Evolutionary conservation across 768 basidiomycete genomes (phyloP).

Genomic region (Termitomyces bulborhizus): DNA sequence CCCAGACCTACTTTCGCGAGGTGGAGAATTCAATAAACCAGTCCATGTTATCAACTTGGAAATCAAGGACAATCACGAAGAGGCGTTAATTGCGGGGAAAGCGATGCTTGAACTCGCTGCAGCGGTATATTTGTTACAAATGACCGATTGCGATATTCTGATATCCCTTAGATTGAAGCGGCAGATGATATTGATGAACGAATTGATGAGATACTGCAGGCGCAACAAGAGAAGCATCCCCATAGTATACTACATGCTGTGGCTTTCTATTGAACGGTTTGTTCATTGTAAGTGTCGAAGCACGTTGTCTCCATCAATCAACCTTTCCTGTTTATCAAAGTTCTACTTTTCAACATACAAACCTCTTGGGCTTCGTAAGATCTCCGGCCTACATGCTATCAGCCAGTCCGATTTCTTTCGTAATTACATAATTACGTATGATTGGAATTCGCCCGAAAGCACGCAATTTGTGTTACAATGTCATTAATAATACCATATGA

Average conservation of each 20-base stretch:
- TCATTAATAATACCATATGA: constrained; percentile 1
- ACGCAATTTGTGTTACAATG: constrained; percentile 37
- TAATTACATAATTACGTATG: no score
- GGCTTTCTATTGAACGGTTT: constrained; percentile 66
- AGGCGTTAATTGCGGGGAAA: constrained; percentile 92
- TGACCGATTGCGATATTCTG: constrained; percentile 5
- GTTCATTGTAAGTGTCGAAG: neutral
- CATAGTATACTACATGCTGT: constrained; percentile 90
- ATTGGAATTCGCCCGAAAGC: constrained; percentile 15
- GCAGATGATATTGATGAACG: constrained; percentile 86
- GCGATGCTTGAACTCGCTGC: constrained; percentile 89
- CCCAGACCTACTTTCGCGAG: constrained; percentile 76
- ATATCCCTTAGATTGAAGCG: constrained; percentile 64
- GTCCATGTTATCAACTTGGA: constrained; percentile 97
- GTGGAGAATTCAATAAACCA: constrained; percentile 88
- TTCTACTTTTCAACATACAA: neutral
- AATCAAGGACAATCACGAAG: constrained; percentile 99
- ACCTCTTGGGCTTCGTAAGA: neutral
- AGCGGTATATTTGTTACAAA: constrained; percentile 53
- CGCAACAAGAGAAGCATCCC: constrained; percentile 85
- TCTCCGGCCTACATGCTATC: no score
- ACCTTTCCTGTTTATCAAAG: neutral
- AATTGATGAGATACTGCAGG: constrained; percentile 80
- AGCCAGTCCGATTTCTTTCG: neutral
- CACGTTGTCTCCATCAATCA: no score